Percentiles rank a stretch among this genome's conserved stretches.
phyloP scores from a whole-genome alignment of 1,284 basidiomycete species.

The Malassezia japonica region DNA sequence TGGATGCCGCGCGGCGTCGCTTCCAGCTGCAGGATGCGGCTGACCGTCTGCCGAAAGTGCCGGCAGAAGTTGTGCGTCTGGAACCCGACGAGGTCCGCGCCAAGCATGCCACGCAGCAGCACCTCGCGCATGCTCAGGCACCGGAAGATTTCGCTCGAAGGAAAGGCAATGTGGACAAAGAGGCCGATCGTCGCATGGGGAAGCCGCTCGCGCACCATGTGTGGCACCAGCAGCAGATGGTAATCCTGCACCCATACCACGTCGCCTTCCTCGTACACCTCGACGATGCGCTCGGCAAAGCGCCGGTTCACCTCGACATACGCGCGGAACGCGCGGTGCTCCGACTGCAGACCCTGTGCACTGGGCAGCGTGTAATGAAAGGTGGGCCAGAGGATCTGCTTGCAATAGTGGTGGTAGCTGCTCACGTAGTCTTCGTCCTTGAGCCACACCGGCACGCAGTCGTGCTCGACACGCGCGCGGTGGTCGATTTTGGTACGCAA shows the following conservation, averaged over 20 bases:
- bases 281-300: constrained; percentile 68
- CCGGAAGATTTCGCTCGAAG: constrained; percentile 75
- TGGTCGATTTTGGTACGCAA: constrained; percentile 56
- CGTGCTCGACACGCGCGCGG: constrained; percentile 56
- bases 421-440: constrained; percentile 55
- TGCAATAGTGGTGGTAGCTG: constrained; percentile 77
- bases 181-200: constrained; percentile 69
- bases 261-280: constrained; percentile 67
- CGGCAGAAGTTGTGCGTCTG: constrained; percentile 62
- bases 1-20: constrained; percentile 74
- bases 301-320: constrained; percentile 72
- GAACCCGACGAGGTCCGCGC: constrained; percentile 66
- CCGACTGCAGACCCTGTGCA: constrained; percentile 69
- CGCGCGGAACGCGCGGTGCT: constrained; percentile 63
- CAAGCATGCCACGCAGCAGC: constrained; percentile 65
- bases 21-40: constrained; percentile 68
- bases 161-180: constrained; percentile 81
- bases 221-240: constrained; percentile 76
- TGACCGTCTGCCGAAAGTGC: constrained; percentile 60
- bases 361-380: constrained; percentile 76
- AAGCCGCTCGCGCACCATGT: constrained; percentile 59
- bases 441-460: constrained; percentile 70
- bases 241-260: constrained; percentile 55
- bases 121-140: constrained; percentile 57
- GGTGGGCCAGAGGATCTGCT: constrained; percentile 79